phyloP scores from a whole-genome alignment of 768 basidiomycete species.

The Leccinum longicurvipes region DNA sequence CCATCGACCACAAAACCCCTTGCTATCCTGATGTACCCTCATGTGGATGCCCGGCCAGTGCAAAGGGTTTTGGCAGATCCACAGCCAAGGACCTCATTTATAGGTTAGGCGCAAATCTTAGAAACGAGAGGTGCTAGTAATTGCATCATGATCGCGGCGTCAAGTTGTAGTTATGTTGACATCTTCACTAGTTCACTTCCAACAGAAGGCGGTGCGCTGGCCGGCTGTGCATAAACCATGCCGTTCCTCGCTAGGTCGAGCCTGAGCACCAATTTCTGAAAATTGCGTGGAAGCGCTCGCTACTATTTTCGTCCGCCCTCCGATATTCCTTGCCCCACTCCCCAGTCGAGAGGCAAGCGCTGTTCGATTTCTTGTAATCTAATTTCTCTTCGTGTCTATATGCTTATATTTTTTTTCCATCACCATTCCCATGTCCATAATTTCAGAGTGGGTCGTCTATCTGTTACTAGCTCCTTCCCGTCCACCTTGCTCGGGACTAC shows the following conservation, averaged over 20 bases:
- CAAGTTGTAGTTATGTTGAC: too few species aligned
- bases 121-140: too few species aligned
- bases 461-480: not conserved
- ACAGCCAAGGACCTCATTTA: too few species aligned
- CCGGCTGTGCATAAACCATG: not conserved
- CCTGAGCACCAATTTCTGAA: too few species aligned
- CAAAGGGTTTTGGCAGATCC: too few species aligned
- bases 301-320: too few species aligned
- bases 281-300: too few species aligned
- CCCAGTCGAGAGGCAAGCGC: not conserved
- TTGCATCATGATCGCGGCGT: too few species aligned
- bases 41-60: too few species aligned
- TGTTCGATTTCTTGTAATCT: constrained; percentile 10
- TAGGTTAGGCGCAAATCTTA: too few species aligned
- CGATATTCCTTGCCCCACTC: not conserved
- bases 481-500: constrained; percentile 7
- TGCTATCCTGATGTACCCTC: not conserved
- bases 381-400: constrained; percentile 2
- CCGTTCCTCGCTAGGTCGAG: not conserved
- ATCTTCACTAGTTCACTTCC: too few species aligned
- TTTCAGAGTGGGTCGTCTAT: constrained; percentile 24
- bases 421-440: constrained; percentile 14
- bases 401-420: constrained; percentile 3
- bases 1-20: not conserved
- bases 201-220: not conserved